These are phyloP conservation scores for Nicotiana tabacum DNA, from an alignment of 257 asterid genomes.

Conservation along the genomic window DNA sequence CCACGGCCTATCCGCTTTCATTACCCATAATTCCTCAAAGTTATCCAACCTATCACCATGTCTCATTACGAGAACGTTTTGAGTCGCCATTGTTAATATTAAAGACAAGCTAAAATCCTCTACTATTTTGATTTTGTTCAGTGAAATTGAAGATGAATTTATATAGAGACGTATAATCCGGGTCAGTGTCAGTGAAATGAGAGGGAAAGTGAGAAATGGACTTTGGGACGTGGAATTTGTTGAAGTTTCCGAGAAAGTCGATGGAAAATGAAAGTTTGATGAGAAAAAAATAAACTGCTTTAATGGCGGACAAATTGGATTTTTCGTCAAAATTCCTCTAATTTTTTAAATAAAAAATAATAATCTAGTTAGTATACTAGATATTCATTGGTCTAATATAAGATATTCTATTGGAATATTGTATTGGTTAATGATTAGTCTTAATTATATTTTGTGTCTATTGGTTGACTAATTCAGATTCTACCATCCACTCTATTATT, in stretches of 20 bases:
- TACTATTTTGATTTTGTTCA: too few species aligned
- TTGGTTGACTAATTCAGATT: too few species aligned
- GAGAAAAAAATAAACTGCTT: not conserved
- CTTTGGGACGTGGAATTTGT: not conserved
- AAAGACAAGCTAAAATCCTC: not conserved
- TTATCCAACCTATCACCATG: conserved; percentile 91
- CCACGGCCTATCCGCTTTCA: conserved; percentile 73
- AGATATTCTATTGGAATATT: too few species aligned
- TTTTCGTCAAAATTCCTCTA: not conserved
- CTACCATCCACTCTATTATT: too few species aligned
- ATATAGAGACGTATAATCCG: not conserved
- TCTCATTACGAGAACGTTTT: conserved; percentile 83
- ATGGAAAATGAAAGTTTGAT: not conserved
- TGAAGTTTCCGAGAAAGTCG: not conserved
- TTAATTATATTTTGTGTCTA: too few species aligned
- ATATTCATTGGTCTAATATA: too few species aligned
- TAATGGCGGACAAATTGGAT: not conserved
- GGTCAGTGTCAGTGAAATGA: not conserved
- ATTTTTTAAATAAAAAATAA: too few species aligned
- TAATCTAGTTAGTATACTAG: too few species aligned
- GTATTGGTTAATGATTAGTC: too few species aligned
- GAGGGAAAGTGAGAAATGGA: not conserved
- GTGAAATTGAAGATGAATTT: not conserved
- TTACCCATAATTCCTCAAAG: conserved; percentile 63
- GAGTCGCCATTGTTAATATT: conserved; percentile 16